phyloP scores from a whole-genome alignment of 331 rosid species.

The Quercus tomentella region DNA sequence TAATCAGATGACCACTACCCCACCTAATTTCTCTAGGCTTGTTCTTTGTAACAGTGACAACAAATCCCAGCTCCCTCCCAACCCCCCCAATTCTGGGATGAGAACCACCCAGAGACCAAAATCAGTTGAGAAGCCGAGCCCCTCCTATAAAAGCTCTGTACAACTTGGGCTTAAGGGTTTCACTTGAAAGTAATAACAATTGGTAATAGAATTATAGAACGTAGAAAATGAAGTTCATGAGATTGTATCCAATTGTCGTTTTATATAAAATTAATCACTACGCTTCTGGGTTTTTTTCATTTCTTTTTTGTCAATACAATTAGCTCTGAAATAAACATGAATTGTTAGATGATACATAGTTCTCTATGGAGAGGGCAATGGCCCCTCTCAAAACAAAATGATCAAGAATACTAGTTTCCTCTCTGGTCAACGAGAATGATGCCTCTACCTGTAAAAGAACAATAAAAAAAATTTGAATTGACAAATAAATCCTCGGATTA shows the following conservation, averaged over 20 bases:
- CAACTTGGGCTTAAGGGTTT: neutral
- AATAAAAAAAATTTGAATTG: slow-evolving; percentile 28
- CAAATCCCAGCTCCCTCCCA: too few relatives aligned
- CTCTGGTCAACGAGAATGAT: slow-evolving; percentile 46
- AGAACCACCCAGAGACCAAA: too few relatives aligned
- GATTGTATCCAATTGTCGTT: neutral
- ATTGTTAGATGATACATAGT: slow-evolving; percentile 23
- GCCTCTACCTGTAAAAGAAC: slow-evolving; percentile 63
- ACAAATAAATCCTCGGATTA: slow-evolving; percentile 31
- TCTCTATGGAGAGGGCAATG: slow-evolving; percentile 48
- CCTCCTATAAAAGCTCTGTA: too few relatives aligned
- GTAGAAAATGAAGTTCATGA: neutral
- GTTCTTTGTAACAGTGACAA: too few relatives aligned
- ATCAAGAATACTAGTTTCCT: slow-evolving; percentile 33
- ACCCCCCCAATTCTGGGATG: too few relatives aligned
- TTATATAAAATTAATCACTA: neutral
- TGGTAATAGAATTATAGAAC: neutral
- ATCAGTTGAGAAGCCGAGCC: too few relatives aligned
- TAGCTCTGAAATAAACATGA: slow-evolving; percentile 27
- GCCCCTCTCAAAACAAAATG: slow-evolving; percentile 37
- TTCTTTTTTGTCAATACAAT: slow-evolving; percentile 18
- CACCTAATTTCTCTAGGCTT: too few relatives aligned
- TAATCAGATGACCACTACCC: too few relatives aligned
- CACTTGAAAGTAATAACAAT: neutral
- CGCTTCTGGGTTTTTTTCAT: neutral